Base-by-base conservation (phyloP, 2,329 filamentous ascomycete genomes). In the Geosmithia flava region DNA sequence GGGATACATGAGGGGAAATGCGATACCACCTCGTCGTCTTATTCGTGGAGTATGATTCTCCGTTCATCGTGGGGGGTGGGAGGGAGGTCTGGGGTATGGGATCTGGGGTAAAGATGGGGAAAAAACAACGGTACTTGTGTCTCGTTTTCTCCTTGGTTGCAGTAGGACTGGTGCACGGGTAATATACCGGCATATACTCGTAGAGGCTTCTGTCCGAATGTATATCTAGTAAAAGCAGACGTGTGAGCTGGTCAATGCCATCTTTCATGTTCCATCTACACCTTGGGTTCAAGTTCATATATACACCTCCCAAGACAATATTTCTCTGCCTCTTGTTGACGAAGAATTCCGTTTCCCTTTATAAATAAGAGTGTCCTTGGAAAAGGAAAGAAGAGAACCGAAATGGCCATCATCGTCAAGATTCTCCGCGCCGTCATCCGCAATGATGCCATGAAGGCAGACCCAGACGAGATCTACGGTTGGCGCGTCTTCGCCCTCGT, bases 401-500 rank as follows among this genome's bases (percentile, higher is more conserved):
- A 27, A 27, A 49, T 49, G 48, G 29, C 15, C 4, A 2, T 45
- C 20, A 15, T 49, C 44, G 44, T 47, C 48, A 62, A 56, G 47
- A 59, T 81, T 54, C 70, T 83, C 49, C 69, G 69, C 55, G 66
- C 65, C 55, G 68, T 83, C 57, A 73, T 84, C 55, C 76, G 76
- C 63, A 86, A 86, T 68, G 80, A 87, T 61, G 78, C 83, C 43
- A 85, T 87, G 76, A 80, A 74, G 58, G 63, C 67, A 37, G 82
- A 86, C 51, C 82, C 82, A 17, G 69, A 72, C 19, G 75, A 83
- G 59, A 80, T 85, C 50, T 85, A 85, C 64, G 80, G 80, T 57
- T 85, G 81, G 81, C 74, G 81, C 49, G 79, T 83, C 27, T 78
- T 82, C 53, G 72, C 72, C 49, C 68, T 84, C 54, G 80, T 79